These are phyloP conservation scores for Tagetes erecta DNA, from an alignment of 129 eudicot species.

Conservation along the genomic window DNA sequence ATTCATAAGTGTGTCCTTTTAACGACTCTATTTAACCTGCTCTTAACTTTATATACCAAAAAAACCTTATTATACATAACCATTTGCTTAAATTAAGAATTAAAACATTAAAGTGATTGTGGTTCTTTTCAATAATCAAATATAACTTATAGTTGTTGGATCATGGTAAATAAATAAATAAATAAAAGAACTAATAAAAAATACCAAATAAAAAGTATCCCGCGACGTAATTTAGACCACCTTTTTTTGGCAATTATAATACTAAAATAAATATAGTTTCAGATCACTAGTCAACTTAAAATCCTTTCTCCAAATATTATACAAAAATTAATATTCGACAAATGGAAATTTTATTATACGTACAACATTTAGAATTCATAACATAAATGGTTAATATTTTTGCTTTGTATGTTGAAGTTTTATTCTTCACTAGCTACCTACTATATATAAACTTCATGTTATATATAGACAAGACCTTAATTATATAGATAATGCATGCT, in stretches of 20 bases:
- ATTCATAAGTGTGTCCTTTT: background rate
- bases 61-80: background rate
- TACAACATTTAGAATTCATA: background rate
- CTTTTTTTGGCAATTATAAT: constrained; percentile 1
- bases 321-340: background rate
- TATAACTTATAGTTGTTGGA: constrained; percentile 35
- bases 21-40: background rate
- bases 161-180: constrained; percentile 25
- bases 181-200: background rate
- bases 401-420: too few relatives aligned
- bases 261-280: background rate
- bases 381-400: background rate
- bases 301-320: background rate
- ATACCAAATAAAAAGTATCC: background rate
- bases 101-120: background rate
- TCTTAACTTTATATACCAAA: background rate
- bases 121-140: constrained; percentile 17
- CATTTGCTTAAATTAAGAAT: background rate
- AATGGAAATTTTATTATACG: background rate
- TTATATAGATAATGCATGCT: too few relatives aligned
- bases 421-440: too few relatives aligned
- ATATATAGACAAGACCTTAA: too few relatives aligned
- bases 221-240: constrained; percentile 25
- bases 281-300: background rate
- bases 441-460: too few relatives aligned